Base-by-base conservation (phyloP, 2,329 filamentous ascomycete genomes). In the Sarocladium strictum region DNA sequence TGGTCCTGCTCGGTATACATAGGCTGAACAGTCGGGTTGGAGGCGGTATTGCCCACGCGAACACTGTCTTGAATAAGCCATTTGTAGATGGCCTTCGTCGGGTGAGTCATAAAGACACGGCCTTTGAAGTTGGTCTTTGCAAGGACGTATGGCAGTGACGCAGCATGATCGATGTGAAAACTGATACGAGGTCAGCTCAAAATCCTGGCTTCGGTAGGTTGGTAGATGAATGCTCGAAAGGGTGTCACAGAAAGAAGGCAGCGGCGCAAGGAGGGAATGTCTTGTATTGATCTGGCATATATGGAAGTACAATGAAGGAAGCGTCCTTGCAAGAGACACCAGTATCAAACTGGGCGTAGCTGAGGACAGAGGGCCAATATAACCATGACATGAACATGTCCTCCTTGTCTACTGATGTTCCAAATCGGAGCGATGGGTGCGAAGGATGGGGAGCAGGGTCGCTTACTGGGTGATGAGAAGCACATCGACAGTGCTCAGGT, bases 71-170 rank as follows among this genome's bases (percentile, higher is more conserved):
- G 91, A 59, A 97, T 97, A 53, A 97, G 84, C 93, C 94, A 97
- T 74, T 97, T 97, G 81, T 99, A 99, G 68, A 99, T 99, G 63
- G 94, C 94, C 71, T 99, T 97, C 47, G 94, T 99, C 1, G 94
- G 91, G 76, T 99, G 94, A 53, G 94, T 99, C 93, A 97, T 99
- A 76, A 97, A 97, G 58, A 97, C 93, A 21, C 92, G 85, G 50
- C 94, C 94, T 60, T 89, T 87, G 76, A 99, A 99, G 70, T 97
- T 97, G 35, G 94, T 97, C 76, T 99, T 99, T 60, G 93, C 89
- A 60, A 99, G 81, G 57, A 99, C 94, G 69, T 97, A 99, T 43
- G 94, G 94, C 47, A 99, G 77, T n/a, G 93, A 96, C 15, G 93
- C 93, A n/a, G 94, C 94, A 75, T 99, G 94, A 67, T 99, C 94